phyloP scores from a whole-genome alignment of 805 yeast species.

The Naumovozyma baii region DNA sequence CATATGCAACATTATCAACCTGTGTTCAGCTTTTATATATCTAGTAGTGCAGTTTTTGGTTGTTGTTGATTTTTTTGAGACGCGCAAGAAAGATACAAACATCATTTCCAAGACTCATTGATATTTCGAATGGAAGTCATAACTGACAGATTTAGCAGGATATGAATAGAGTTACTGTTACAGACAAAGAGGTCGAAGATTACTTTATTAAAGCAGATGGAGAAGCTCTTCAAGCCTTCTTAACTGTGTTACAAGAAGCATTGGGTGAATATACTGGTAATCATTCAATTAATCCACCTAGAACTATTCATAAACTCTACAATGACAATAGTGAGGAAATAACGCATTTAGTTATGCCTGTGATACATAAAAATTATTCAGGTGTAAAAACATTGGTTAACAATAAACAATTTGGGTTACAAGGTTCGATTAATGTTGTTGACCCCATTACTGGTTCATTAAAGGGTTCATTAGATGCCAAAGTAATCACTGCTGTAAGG shows the following conservation, averaged over 20 bases:
- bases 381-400: slow-evolving; percentile 48
- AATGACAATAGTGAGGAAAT: slow-evolving; percentile 9
- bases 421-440: slow-evolving; percentile 45
- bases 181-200: slow-evolving; percentile 8
- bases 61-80: no score
- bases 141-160: no score
- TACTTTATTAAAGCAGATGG: slow-evolving; percentile 6
- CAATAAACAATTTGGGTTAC: slow-evolving; percentile 42
- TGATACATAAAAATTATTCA: slow-evolving; percentile 41
- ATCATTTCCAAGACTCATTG: no score
- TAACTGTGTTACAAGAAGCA: slow-evolving; percentile 22
- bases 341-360: slow-evolving; percentile 55
- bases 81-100: no score
- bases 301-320: slow-evolving; percentile 37
- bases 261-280: slow-evolving; percentile 35
- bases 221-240: slow-evolving; percentile 1
- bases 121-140: no score
- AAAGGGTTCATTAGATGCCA: slow-evolving; percentile 47
- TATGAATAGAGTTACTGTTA: slow-evolving; percentile 2
- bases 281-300: slow-evolving; percentile 43
- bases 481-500: slow-evolving; percentile 53
- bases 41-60: no score
- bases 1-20: no score
- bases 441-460: slow-evolving; percentile 43
- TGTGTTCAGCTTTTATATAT: no score